Evolutionary conservation across 1,284 basidiomycete genomes (phyloP).

Genomic region (Bondarzewia mesenterica): DNA sequence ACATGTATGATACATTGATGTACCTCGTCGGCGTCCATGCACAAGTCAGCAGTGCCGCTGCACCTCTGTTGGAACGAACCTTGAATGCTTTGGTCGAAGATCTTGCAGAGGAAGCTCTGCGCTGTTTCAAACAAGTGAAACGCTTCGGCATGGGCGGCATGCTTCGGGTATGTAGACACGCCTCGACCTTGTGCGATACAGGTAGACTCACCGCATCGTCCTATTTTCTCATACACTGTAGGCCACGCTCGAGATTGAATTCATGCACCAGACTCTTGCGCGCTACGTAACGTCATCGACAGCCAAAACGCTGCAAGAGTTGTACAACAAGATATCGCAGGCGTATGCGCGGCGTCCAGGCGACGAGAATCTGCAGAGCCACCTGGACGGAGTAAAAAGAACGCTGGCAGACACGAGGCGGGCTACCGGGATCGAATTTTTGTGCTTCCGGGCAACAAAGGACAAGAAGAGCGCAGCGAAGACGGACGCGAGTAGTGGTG

Average conservation of each 20-base stretch:
- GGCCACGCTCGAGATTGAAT: conserved; percentile 98
- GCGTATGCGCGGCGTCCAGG: conserved; percentile 77
- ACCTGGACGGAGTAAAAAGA: conserved; percentile 88
- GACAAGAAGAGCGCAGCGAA: conserved; percentile 12
- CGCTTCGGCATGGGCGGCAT: conserved; percentile 97
- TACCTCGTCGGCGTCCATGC: conserved; percentile 90
- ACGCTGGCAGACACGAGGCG: conserved; percentile 82
- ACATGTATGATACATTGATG: conserved; percentile 88
- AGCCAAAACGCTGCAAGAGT: conserved; percentile 76
- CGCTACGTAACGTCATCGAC: conserved; percentile 81
- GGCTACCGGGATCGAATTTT: conserved; percentile 89
- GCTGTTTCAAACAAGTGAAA: conserved; percentile 79
- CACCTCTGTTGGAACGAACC: conserved; percentile 75
- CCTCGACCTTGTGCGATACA: conserved; percentile 12
- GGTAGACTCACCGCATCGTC: conserved; percentile 4
- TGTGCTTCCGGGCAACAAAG: conserved; percentile 79
- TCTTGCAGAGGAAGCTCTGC: conserved; percentile 74
- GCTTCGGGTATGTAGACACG: conserved; percentile 63
- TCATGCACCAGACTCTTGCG: conserved; percentile 92
- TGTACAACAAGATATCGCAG: conserved; percentile 92
- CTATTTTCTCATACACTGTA: conserved; percentile 26
- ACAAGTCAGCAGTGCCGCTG: conserved; percentile 77
- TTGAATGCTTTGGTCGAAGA: conserved; percentile 79
- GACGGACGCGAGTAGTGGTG: background rate
- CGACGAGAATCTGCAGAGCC: conserved; percentile 78